Evolutionary conservation across 2,329 filamentous ascomycete species (phyloP).

Genomic region (Colletotrichum salicis): DNA sequence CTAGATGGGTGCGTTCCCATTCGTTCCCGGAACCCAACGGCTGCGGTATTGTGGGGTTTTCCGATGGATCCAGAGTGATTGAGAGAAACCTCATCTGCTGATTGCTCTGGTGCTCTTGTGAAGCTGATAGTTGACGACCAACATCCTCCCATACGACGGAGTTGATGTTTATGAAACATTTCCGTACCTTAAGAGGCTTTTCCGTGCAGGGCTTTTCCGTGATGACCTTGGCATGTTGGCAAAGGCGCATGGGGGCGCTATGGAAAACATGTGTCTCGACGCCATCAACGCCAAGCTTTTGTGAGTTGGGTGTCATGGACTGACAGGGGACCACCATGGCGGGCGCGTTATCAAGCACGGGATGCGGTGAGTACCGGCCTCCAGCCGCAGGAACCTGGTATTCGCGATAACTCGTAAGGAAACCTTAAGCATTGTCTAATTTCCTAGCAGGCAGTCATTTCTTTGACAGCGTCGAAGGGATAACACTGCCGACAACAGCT

Average conservation of each 20-base stretch:
- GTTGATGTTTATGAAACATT: background rate
- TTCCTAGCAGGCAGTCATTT: no score
- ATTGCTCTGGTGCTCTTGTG: background rate
- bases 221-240: slow-evolving; percentile 19
- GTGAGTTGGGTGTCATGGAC: slow-evolving; percentile 17
- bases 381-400: background rate
- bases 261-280: slow-evolving; percentile 3
- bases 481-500: no score
- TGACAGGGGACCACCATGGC: slow-evolving; percentile 3
- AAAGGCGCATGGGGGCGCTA: slow-evolving; percentile 5
- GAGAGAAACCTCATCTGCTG: slow-evolving; percentile 12
- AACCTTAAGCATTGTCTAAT: background rate
- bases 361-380: background rate
- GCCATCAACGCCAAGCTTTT: slow-evolving; percentile 19
- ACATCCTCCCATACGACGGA: background rate
- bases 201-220: slow-evolving; percentile 18
- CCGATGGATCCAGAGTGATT: background rate
- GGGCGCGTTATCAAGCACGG: background rate
- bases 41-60: slow-evolving; percentile 2
- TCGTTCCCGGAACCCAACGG: background rate
- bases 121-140: slow-evolving; percentile 18
- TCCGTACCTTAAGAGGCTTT: slow-evolving; percentile 3
- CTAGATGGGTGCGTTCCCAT: background rate
- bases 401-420: background rate
- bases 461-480: no score